Evolutionary conservation across 495 filamentous ascomycete genomes (phyloP), one percentile per base, ranked within the genome.

Genomic region (Trypethelium eluteriae): DNA sequence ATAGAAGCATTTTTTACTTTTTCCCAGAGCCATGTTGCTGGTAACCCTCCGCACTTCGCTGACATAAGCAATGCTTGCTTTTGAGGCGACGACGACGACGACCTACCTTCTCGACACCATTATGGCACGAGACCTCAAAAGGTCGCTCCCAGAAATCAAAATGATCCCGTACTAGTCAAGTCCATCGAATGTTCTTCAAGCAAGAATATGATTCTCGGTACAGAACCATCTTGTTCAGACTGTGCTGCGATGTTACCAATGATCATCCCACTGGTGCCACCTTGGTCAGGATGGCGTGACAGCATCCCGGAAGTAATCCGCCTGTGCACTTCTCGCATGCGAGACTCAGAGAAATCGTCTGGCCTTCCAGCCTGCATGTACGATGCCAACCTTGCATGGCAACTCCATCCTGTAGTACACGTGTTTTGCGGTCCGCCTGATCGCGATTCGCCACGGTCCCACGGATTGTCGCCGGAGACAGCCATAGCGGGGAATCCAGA

Each of bases 231-330:
- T 25, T 25, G 25, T 25, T 25, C 25, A 25, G 25, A 25, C 41
- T 46, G 49, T 53, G 11, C 49, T 25, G 5, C 49, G 18, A 14
- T 53, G 49, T 25, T 53, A 18, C 53, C 3, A 7, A 59, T 10
- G 32, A 59, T 59, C n/a, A 59, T 25, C 25, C 25, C 25, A 25
- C 25, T 25, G 25, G 25, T 36, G 53, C 32, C 53, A 36, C 53
- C 49, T 18, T 53, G 49, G 7, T 11, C 49, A 11, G 16, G 32
- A 59, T 59, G 34, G 53, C 53, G 53, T 59, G 53, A 59, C 53
- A 36, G 53, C 53, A 35, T 9, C 32, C 53, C 5, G 4, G 53
- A 7, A 36, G 6, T 35, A 14, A 53, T 11, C 49, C 25, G 14
- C 14, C 49, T 36, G 53, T 1, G 25, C 5, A 9, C 53, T 18